Conservation (phyloP, 106 monocot genomes). For the Xerophyta viscosa region DNA sequence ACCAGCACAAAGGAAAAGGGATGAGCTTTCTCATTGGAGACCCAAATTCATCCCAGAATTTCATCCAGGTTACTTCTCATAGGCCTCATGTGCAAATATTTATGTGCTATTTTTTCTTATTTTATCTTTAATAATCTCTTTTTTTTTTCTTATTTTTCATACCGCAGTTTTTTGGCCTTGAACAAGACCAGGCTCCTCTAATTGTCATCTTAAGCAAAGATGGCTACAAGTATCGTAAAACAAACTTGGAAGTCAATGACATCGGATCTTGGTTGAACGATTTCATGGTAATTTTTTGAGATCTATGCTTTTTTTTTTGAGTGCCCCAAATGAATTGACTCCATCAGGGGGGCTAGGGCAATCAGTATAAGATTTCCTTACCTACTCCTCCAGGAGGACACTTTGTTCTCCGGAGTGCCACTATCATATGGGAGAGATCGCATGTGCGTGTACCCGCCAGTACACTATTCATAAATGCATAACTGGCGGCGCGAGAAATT, state of each 20-base stretch:
- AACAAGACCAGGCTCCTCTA: conserved; percentile 63
- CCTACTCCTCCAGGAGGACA: too few relatives aligned
- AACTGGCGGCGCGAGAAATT: too few relatives aligned
- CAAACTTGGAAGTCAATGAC: conserved; percentile 52
- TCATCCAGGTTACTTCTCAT: conserved; percentile 58
- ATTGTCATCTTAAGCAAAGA: conserved; percentile 53
- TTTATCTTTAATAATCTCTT: background rate
- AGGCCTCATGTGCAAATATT: background rate
- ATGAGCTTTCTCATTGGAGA: conserved; percentile 75
- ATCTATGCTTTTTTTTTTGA: background rate
- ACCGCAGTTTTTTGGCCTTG: conserved; percentile 87
- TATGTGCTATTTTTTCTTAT: background rate
- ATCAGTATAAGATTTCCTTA: too few relatives aligned
- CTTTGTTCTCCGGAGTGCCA: too few relatives aligned
- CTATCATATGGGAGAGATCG: too few relatives aligned
- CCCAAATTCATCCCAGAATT: conserved; percentile 42
- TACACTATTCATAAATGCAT: too few relatives aligned
- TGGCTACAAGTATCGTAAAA: conserved; percentile 61
- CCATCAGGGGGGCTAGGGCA: too few relatives aligned
- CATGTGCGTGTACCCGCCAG: too few relatives aligned
- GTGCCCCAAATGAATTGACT: background rate
- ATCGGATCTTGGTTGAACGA: conserved; percentile 70
- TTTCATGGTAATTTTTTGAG: conserved; percentile 32
- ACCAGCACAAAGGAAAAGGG: conserved; percentile 35
- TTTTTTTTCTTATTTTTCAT: conserved; percentile 3